Evolutionary conservation across 2,329 filamentous ascomycete genomes (phyloP).

Genomic region (Paecilomyces dactylethromorphus): DNA sequence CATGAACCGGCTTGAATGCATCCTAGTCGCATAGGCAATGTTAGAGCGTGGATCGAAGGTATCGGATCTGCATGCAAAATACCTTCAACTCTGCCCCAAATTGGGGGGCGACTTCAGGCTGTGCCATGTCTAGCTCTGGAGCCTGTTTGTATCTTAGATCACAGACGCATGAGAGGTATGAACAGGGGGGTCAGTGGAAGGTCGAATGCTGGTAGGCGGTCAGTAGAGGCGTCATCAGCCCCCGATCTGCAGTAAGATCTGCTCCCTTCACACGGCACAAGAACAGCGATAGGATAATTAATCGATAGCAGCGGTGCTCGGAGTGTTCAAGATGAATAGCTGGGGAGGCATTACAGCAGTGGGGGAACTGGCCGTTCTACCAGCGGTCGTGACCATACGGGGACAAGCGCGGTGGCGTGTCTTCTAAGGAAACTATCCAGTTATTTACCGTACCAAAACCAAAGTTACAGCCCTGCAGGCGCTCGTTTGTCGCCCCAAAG

Average conservation of each 20-base stretch:
- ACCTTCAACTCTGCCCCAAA: constrained; percentile 96
- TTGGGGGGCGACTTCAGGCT: constrained; percentile 73
- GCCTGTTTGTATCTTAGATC: constrained; percentile 1
- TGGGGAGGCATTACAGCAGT: constrained; percentile 13
- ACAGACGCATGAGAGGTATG: not conserved
- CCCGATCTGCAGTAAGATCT: not conserved
- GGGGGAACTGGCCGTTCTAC: constrained; percentile 15
- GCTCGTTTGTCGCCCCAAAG: constrained; percentile 7
- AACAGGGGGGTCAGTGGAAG: not conserved
- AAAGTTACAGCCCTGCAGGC: not conserved
- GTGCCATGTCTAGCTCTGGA: constrained; percentile 57
- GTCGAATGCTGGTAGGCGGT: not conserved
- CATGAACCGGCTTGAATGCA: constrained; percentile 91
- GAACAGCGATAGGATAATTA: not conserved
- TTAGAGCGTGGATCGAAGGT: constrained; percentile 9
- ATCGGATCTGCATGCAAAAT: constrained; percentile 19
- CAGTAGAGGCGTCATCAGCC: not conserved
- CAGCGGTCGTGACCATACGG: constrained; percentile 20
- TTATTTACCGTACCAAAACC: constrained; percentile 7
- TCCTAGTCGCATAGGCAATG: constrained; percentile 53
- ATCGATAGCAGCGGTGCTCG: not conserved
- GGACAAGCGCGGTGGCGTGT: not conserved
- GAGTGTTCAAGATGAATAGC: not conserved
- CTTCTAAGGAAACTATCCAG: not conserved
- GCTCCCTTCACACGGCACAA: not conserved